Conservation (phyloP, 140 eudicot species). For the Cichorium intybus region DNA sequence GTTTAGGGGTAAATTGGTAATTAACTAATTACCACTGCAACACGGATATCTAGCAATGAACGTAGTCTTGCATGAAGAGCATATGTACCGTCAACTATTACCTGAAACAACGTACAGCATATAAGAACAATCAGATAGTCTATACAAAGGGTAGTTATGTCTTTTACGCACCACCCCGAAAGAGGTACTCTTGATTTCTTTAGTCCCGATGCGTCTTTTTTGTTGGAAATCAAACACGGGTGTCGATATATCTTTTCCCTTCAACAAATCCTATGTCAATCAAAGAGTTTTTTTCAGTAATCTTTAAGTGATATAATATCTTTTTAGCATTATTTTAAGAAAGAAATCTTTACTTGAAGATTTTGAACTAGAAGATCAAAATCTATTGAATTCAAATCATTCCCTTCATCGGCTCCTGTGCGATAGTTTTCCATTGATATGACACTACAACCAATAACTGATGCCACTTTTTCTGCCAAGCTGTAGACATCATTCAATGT, state of each 20-base stretch:
- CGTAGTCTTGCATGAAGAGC: slow-evolving; percentile 94
- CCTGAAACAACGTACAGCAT: slow-evolving; percentile 39
- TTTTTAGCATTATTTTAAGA: neutral
- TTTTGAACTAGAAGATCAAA: slow-evolving; percentile 81
- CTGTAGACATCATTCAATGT: slow-evolving; percentile 47
- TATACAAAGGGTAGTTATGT: neutral
- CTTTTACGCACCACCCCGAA: slow-evolving; percentile 78
- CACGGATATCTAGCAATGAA: slow-evolving; percentile 93
- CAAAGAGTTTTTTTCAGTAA: slow-evolving; percentile 7
- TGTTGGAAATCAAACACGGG: slow-evolving; percentile 93
- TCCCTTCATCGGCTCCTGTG: slow-evolving; percentile 79
- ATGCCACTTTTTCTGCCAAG: slow-evolving; percentile 96
- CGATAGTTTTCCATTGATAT: slow-evolving; percentile 98
- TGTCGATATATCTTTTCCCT: slow-evolving; percentile 68
- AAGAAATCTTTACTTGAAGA: slow-evolving; percentile 63
- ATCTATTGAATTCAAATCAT: slow-evolving; percentile 72
- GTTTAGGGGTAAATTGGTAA: neutral
- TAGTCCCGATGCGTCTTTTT: slow-evolving; percentile 66
- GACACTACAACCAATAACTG: slow-evolving; percentile 86
- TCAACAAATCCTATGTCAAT: slow-evolving; percentile 66
- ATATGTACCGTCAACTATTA: slow-evolving; percentile 94
- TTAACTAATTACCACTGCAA: slow-evolving; percentile 97
- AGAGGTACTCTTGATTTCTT: slow-evolving; percentile 55
- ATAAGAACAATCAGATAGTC: neutral
- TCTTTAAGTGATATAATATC: neutral